Conservation (phyloP, 2,329 filamentous ascomycete species). For the Neonectria coccinea region DNA sequence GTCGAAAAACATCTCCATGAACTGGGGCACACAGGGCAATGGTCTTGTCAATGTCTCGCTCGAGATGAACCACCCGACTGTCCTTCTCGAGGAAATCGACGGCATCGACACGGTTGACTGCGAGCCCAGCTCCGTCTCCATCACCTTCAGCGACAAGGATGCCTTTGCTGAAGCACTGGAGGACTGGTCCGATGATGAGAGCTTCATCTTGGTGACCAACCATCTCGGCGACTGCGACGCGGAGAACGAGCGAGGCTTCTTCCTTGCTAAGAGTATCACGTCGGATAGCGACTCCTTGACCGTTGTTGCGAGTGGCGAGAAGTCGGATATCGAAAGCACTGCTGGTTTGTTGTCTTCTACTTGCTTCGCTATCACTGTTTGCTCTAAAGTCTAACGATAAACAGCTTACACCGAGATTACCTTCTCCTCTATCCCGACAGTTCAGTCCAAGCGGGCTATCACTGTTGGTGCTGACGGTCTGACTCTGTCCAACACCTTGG, state of each 20-base stretch:
- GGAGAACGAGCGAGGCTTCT: constrained; percentile 55
- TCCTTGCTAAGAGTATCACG: constrained; percentile 48
- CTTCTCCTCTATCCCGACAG: constrained; percentile 31
- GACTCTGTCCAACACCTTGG: constrained; percentile 25
- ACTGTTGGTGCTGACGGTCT: constrained; percentile 21
- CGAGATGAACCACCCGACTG: constrained; percentile 34
- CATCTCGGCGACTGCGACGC: constrained; percentile 55
- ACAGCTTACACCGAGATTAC: constrained; percentile 29
- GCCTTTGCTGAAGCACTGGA: constrained; percentile 29
- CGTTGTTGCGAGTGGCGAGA: constrained; percentile 48
- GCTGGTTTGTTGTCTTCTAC: constrained; percentile 47
- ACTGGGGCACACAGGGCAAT: constrained; percentile 23
- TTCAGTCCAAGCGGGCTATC: constrained; percentile 21
- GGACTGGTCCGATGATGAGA: constrained; percentile 29
- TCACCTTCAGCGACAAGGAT: constrained; percentile 25
- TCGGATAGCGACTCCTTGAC: constrained; percentile 45
- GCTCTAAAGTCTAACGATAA: not conserved
- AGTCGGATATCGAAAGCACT: constrained; percentile 49
- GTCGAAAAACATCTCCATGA: constrained; percentile 27
- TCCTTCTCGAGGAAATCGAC: constrained; percentile 34
- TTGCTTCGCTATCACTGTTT: not conserved
- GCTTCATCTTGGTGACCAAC: constrained; percentile 56
- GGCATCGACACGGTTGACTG: constrained; percentile 29
- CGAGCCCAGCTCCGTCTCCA: constrained; percentile 18
- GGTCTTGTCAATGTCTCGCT: constrained; percentile 32